Evolutionary conservation across 139 green algal genomes (phyloP).

Genomic region (Gonium pectorale): DNA sequence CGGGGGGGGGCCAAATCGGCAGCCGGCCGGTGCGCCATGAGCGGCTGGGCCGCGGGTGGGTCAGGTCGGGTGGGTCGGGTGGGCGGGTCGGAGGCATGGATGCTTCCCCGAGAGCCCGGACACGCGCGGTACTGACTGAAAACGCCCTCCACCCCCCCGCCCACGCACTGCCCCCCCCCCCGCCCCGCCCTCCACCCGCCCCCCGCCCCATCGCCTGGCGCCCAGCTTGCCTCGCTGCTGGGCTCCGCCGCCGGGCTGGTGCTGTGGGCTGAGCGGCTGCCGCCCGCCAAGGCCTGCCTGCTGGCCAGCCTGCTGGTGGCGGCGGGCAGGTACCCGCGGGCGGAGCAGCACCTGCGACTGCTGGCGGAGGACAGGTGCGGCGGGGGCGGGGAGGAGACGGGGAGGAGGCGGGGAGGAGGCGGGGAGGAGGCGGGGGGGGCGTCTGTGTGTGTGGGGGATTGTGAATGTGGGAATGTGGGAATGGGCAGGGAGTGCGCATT

Average conservation of each 20-base stretch:
- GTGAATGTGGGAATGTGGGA: no score
- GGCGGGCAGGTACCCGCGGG: background rate
- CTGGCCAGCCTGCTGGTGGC: constrained; percentile 24
- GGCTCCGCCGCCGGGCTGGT: background rate
- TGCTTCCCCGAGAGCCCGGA: no score
- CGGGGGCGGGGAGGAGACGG: background rate
- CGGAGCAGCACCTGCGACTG: constrained; percentile 25
- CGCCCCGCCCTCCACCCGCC: background rate
- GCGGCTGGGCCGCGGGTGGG: no score
- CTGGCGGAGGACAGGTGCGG: constrained; percentile 39
- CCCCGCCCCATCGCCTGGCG: background rate
- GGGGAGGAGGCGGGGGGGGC: background rate
- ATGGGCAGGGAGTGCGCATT: no score
- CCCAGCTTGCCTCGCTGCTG: constrained; percentile 20
- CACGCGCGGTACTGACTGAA: no score
- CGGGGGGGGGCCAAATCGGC: no score
- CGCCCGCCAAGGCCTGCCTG: constrained; percentile 22
- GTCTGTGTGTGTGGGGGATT: no score
- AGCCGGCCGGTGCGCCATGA: no score
- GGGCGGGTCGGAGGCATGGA: no score
- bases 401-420: background rate
- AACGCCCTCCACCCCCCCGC: no score
- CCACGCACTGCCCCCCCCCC: background rate
- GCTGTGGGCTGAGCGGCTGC: constrained; percentile 38
- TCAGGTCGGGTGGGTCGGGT: no score